These are phyloP conservation scores for Paxillus involutus DNA, from an alignment of 768 basidiomycete species.

Conservation along the genomic window DNA sequence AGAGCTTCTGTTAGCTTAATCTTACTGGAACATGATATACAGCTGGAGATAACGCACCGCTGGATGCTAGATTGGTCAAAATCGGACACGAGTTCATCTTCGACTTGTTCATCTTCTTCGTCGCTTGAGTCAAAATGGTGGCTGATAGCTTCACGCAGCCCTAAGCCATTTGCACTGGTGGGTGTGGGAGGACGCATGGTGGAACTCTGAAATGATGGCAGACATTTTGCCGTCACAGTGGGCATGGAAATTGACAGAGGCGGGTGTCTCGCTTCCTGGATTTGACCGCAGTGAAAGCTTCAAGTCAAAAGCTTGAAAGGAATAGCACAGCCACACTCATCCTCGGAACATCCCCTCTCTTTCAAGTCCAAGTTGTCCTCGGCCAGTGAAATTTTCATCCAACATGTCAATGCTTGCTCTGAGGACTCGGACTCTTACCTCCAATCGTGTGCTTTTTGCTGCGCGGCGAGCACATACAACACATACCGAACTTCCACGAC, in stretches of 20 bases:
- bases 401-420: constrained; percentile 17
- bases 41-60: constrained; percentile 66
- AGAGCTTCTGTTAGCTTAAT: constrained; percentile 73
- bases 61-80: constrained; percentile 74
- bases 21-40: constrained; percentile 32
- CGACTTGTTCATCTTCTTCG: constrained; percentile 58
- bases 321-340: too few relatives aligned
- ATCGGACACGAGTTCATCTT: constrained; percentile 23
- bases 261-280: too few relatives aligned
- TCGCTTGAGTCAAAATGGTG: constrained; percentile 52
- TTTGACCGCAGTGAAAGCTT: too few relatives aligned
- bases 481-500: constrained; percentile 22
- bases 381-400: too few relatives aligned
- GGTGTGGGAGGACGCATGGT: too few relatives aligned
- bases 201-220: too few relatives aligned
- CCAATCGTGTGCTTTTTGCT: constrained; percentile 9
- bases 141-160: constrained; percentile 7
- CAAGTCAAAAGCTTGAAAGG: too few relatives aligned
- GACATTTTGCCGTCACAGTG: too few relatives aligned
- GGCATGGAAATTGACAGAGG: too few relatives aligned
- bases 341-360: too few relatives aligned
- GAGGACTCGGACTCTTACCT: constrained; percentile 5
- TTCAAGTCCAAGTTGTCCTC: too few relatives aligned
- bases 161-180: too few relatives aligned
- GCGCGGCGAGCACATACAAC: constrained; percentile 16